Conservation (phyloP, 1,284 basidiomycete genomes). For the Marasmius fiardii region DNA sequence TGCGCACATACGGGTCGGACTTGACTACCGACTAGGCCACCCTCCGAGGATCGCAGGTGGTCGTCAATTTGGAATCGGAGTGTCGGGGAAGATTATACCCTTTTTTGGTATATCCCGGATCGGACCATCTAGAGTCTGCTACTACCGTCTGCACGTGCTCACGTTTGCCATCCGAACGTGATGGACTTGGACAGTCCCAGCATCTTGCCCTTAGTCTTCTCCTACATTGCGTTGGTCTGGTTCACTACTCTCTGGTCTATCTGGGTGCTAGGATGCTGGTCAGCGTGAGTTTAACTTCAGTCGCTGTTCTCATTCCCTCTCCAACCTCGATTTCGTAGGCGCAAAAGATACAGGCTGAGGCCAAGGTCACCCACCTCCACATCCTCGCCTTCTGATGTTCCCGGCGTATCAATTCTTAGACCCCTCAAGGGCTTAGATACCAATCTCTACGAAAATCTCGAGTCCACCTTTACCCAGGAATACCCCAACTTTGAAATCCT, state of each 20-base stretch:
- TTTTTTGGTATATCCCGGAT: too few relatives aligned
- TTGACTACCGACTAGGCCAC: too few relatives aligned
- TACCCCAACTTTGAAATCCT: constrained; percentile 89
- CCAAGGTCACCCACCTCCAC: constrained; percentile 62
- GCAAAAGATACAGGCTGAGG: constrained; percentile 65
- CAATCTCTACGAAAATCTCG: constrained; percentile 91
- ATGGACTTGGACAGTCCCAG: too few relatives aligned
- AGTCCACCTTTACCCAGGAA: constrained; percentile 86
- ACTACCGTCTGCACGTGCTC: too few relatives aligned
- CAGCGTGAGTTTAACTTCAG: constrained; percentile 60
- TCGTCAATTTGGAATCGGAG: too few relatives aligned
- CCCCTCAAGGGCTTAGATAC: constrained; percentile 91
- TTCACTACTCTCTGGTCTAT: constrained; percentile 30
- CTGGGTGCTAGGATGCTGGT: constrained; percentile 71
- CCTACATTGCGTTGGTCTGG: not conserved
- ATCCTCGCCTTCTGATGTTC: constrained; percentile 49
- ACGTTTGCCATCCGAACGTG: too few relatives aligned
- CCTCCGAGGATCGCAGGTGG: too few relatives aligned
- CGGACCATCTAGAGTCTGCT: too few relatives aligned
- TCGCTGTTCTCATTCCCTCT: not conserved
- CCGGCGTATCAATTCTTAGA: constrained; percentile 88
- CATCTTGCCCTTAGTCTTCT: not conserved
- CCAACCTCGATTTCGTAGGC: constrained; percentile 38
- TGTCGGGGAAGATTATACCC: too few relatives aligned
- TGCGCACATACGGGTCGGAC: too few relatives aligned